These are phyloP conservation scores for Saturnispora mendoncae DNA, from an alignment of 805 yeast species.

Conservation along the genomic window DNA sequence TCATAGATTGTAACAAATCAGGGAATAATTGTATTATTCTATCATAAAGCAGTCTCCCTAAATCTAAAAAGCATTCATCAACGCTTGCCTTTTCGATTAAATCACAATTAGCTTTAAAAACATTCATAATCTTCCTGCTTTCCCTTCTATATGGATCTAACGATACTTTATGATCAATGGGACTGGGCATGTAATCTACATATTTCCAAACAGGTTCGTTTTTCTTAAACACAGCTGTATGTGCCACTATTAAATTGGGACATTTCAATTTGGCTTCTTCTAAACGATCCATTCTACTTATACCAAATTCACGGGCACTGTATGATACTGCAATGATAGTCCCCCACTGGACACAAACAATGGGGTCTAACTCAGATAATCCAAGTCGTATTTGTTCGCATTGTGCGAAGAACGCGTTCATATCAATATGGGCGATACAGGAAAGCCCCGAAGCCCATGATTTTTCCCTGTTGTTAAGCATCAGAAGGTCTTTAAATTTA, in stretches of 20 bases:
- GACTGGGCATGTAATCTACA: slow-evolving; percentile 47
- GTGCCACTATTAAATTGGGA: slow-evolving; percentile 68
- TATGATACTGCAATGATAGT: slow-evolving; percentile 83
- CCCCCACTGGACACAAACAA: slow-evolving; percentile 92
- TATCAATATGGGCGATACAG: slow-evolving; percentile 77
- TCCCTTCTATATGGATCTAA: slow-evolving; percentile 88
- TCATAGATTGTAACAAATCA: slow-evolving; percentile 21
- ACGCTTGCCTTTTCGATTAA: slow-evolving; percentile 89
- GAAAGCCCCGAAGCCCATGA: slow-evolving; percentile 63
- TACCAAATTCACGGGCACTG: slow-evolving; percentile 81
- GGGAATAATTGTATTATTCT: slow-evolving; percentile 42
- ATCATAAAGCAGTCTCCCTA: slow-evolving; percentile 55
- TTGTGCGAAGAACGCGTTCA: slow-evolving; percentile 95
- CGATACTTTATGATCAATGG: slow-evolving; percentile 68
- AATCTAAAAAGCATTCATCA: slow-evolving; percentile 84
- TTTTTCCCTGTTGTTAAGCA: slow-evolving; percentile 35
- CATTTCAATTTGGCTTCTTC: slow-evolving; percentile 66
- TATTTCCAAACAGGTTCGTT: slow-evolving; percentile 85
- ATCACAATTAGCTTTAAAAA: slow-evolving; percentile 55
- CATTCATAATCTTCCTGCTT: slow-evolving; percentile 63
- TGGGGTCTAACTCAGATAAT: slow-evolving; percentile 59
- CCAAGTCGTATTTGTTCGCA: slow-evolving; percentile 76
- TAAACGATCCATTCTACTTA: slow-evolving; percentile 66
- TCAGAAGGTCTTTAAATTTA: slow-evolving; percentile 40
- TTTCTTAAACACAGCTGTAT: slow-evolving; percentile 86